Percentiles rank a stretch among this genome's conserved stretches.
Conservation (phyloP, 805 yeast species). For the Barnettozyma sucrosica region DNA sequence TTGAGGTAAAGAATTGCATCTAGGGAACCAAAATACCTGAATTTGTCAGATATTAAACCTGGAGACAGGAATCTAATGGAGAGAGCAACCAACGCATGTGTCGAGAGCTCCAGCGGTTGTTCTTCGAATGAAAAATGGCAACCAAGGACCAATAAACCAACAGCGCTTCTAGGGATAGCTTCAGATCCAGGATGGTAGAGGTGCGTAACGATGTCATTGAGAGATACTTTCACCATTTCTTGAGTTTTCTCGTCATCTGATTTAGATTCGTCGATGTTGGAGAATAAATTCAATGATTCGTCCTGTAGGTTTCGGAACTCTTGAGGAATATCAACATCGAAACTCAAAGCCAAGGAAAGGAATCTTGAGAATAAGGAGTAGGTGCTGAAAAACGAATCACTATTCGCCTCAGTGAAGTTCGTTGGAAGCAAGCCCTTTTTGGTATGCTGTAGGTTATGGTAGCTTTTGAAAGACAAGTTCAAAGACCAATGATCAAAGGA, state of each 20-base stretch:
- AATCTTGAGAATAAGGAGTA: constrained; percentile 34
- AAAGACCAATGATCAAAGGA: constrained; percentile 27
- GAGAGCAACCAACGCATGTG: constrained; percentile 33
- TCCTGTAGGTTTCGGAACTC: constrained; percentile 31
- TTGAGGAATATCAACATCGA: constrained; percentile 55
- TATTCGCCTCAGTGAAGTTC: constrained; percentile 8
- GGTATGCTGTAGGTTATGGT: constrained; percentile 13
- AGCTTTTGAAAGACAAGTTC: constrained; percentile 28
- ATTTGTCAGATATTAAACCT: constrained; percentile 23
- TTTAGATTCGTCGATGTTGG: constrained; percentile 27
- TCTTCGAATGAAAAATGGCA: constrained; percentile 21
- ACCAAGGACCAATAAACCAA: constrained; percentile 29
- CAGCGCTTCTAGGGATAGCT: constrained; percentile 26
- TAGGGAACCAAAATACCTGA: constrained; percentile 21
- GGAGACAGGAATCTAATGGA: constrained; percentile 40
- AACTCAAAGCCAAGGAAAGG: constrained; percentile 50
- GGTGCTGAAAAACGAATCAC: constrained; percentile 25
- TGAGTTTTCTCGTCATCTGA: constrained; percentile 31
- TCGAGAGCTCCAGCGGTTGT: constrained; percentile 12
- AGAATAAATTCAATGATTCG: constrained; percentile 39
- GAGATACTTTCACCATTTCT: constrained; percentile 32
- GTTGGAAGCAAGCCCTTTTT: constrained; percentile 11
- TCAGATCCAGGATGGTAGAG: constrained; percentile 25
- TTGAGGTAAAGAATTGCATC: constrained; percentile 31
- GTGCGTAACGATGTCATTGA: constrained; percentile 29